Conservation (phyloP, 2,329 filamentous ascomycete species). For the Dichotomopilus funicola region DNA sequence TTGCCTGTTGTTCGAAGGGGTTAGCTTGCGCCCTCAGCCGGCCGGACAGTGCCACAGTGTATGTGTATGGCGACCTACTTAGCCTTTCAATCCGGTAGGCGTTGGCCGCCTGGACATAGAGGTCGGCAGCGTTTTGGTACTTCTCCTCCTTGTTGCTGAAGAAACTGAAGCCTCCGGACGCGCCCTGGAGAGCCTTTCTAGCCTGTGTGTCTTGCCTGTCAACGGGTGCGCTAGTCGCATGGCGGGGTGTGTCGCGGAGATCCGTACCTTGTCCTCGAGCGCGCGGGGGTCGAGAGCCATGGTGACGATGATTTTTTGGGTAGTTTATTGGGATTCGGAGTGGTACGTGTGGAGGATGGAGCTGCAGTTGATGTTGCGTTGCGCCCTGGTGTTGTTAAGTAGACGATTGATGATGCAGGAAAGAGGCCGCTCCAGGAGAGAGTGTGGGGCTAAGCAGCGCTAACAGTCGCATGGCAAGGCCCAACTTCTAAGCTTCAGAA, state of each 20-base stretch:
- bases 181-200: constrained; percentile 71
- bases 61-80: constrained; percentile 43
- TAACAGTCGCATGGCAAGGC: too few relatives aligned
- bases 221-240: constrained; percentile 11
- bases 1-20: constrained; percentile 48
- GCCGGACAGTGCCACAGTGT: not conserved
- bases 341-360: not conserved
- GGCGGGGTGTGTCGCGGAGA: constrained; percentile 1
- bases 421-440: too few relatives aligned
- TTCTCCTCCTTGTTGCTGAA: constrained; percentile 86
- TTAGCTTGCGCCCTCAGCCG: not conserved
- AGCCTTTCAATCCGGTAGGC: constrained; percentile 83
- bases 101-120: constrained; percentile 84
- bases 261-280: constrained; percentile 25
- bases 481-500: too few relatives aligned
- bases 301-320: constrained; percentile 2
- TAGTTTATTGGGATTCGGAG: not conserved
- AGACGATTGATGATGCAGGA: too few relatives aligned
- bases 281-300: constrained; percentile 26
- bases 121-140: constrained; percentile 79
- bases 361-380: not conserved
- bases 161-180: constrained; percentile 76
- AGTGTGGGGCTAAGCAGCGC: too few relatives aligned
- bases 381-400: not conserved
- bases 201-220: constrained; percentile 51